Percentiles rank a stretch among this genome's conserved stretches.
Conservation (phyloP, 129 eudicot species). For the Apium graveolens region DNA sequence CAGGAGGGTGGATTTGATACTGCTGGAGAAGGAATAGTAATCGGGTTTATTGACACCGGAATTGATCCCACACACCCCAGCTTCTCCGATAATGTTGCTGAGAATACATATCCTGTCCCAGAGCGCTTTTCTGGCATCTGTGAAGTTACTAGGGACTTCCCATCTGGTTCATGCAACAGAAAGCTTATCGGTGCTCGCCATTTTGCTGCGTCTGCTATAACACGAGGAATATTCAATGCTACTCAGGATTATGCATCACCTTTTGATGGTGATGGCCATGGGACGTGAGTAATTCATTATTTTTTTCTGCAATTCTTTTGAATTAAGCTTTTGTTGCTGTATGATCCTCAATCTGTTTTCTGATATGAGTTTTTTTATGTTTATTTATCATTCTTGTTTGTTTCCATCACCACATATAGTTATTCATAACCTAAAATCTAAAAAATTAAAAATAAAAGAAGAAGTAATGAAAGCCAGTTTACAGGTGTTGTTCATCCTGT, state of each 20-base stretch:
- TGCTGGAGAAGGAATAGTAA: conserved; percentile 93
- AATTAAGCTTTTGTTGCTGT: neutral
- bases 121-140: conserved; percentile 75
- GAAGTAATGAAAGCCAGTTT: too few species aligned
- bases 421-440: neutral
- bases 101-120: conserved; percentile 67
- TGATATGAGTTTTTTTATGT: neutral
- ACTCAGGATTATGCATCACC: conserved; percentile 97
- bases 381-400: neutral
- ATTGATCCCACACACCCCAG: conserved; percentile 92
- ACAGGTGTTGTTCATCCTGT: too few species aligned
- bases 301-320: too few species aligned
- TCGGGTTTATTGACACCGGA: conserved; percentile 93
- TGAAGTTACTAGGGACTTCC: conserved; percentile 91
- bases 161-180: conserved; percentile 95
- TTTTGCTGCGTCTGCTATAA: conserved; percentile 97
- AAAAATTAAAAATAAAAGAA: neutral
- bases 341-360: neutral
- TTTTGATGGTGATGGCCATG: conserved; percentile 94
- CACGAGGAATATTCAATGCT: conserved; percentile 89
- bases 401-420: neutral
- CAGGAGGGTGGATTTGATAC: conserved; percentile 80
- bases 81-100: conserved; percentile 58
- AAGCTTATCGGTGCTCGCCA: conserved; percentile 97
- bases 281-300: conserved; percentile 57